A percentile compares a stretch with the other conserved stretches of the same genome.
phyloP scores from a whole-genome alignment of 805 yeast species.

The Barnettozyma populi region DNA sequence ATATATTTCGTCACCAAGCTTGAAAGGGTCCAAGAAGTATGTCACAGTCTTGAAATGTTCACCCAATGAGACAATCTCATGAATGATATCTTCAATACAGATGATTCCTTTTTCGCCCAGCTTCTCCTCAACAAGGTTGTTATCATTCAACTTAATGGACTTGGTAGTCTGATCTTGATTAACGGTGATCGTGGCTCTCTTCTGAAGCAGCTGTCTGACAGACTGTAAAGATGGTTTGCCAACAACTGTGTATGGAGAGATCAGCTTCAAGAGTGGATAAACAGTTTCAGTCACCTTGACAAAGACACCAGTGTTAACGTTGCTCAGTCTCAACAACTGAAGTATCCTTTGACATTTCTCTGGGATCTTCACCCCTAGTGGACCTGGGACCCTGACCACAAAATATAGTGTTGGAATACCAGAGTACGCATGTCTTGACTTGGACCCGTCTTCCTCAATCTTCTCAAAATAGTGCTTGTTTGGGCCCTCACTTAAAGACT shows the following conservation, averaged over 20 bases:
- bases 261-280: conserved; percentile 57
- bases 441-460: conserved; percentile 27
- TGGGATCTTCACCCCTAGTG: conserved; percentile 61
- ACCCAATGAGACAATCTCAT: conserved; percentile 60
- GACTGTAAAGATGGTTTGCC: conserved; percentile 73
- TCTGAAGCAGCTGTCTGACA: conserved; percentile 67
- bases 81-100: conserved; percentile 77
- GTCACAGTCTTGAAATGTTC: conserved; percentile 57
- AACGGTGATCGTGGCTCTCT: conserved; percentile 56
- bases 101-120: conserved; percentile 65
- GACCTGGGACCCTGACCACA: conserved; percentile 63
- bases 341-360: conserved; percentile 55
- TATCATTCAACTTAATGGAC: conserved; percentile 58
- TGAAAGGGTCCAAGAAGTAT: conserved; percentile 65
- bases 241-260: conserved; percentile 67
- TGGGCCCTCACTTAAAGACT: conserved; percentile 25
- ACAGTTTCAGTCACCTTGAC: conserved; percentile 56
- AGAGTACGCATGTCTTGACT: conserved; percentile 32
- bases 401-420: conserved; percentile 51
- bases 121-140: conserved; percentile 67
- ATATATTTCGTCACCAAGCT: conserved; percentile 59
- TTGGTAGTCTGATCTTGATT: conserved; percentile 31
- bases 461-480: conserved; percentile 29
- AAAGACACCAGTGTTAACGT: conserved; percentile 65
- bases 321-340: conserved; percentile 52